Base-by-base conservation (phyloP, 257 asterid genomes). In the Solanum chaucha region DNA sequence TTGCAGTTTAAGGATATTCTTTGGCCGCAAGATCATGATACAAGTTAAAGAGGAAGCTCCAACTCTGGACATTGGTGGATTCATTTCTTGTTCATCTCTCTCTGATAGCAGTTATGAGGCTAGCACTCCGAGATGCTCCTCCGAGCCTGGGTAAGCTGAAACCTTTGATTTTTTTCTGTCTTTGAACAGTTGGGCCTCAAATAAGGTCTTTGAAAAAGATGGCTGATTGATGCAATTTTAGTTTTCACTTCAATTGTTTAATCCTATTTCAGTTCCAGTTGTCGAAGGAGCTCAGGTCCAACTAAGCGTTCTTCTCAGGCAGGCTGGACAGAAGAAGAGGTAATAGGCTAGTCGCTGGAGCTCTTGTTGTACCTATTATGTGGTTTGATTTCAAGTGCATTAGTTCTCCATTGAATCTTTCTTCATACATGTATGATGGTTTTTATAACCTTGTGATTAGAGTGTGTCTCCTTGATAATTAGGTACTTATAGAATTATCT, bases 251-350 rank as follows among this genome's bases (percentile, higher is more conserved):
- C 65, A 20, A 38, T 86, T 85, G 71, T 87, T 78, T 4, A 28
- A 80, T 80, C 41, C 20, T n/a, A 36, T n/a, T 71, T 84, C 75
- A 92, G 92, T 78, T 86, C 87, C 89, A 86, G 93, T 71, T 77
- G 86, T 83, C 89, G 24, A 61, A 91, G 93, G 86, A 90, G 85
- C 85, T 87, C 83, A 30, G 89, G 90, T 87, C 91, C 91, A 51
- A 90, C 92, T 65, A 94, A 90, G 91, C 97, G 98, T 65, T 87
- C 98, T 59, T 96, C 98, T 64, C 95, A 92, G 86, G 97, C 98
- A 89, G 98, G 98, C 80, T 96, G 98, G 98, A 94, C 98, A 28
- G 92, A 90, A 82, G 95, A 94, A 89, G 96, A 96, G 98, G 98
- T 96, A 28, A 26, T 88, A 48, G 10, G 86, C 87, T 82, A 85